A percentile compares a stretch with the other conserved stretches of the same genome.
Conservation (phyloP, 495 filamentous ascomycete genomes). For the Thozetella sp. region DNA sequence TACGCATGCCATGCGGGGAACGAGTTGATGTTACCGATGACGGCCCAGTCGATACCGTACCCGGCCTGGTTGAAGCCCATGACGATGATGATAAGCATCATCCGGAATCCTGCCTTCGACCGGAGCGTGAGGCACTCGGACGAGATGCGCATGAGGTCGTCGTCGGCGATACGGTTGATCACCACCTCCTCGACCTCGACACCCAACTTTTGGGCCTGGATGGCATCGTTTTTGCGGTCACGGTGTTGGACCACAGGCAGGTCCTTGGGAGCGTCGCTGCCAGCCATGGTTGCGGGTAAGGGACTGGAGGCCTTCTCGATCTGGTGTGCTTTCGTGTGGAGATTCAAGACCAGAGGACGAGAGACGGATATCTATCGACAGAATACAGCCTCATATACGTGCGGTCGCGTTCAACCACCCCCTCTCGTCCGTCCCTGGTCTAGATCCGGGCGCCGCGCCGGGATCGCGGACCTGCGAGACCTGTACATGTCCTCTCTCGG, state of each 20-base stretch:
- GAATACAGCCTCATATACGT: too few relatives aligned
- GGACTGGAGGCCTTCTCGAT: not conserved
- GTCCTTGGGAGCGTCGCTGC: not conserved
- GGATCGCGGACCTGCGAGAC: too few relatives aligned
- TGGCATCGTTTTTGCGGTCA: not conserved
- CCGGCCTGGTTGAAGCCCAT: conserved; percentile 2
- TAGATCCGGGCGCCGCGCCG: too few relatives aligned
- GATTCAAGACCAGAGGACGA: too few relatives aligned
- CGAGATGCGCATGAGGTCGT: not conserved
- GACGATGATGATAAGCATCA: not conserved
- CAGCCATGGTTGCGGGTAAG: not conserved
- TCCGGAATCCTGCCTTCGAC: not conserved
- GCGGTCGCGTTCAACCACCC: too few relatives aligned
- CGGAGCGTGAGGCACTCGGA: not conserved
- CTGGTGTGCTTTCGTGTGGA: not conserved
- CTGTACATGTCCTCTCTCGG: too few relatives aligned
- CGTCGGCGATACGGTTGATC: conserved; percentile 2
- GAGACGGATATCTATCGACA: too few relatives aligned
- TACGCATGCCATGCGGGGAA: not conserved
- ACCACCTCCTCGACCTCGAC: conserved; percentile 3
- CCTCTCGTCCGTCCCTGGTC: too few relatives aligned
- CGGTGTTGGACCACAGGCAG: not conserved
- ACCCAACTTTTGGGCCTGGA: not conserved
- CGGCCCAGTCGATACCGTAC: conserved; percentile 1
- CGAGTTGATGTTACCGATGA: conserved; percentile 3